Evolutionary conservation across 148 eudicot species (phyloP).

Genomic region (Fagopyrum homotropicum): DNA sequence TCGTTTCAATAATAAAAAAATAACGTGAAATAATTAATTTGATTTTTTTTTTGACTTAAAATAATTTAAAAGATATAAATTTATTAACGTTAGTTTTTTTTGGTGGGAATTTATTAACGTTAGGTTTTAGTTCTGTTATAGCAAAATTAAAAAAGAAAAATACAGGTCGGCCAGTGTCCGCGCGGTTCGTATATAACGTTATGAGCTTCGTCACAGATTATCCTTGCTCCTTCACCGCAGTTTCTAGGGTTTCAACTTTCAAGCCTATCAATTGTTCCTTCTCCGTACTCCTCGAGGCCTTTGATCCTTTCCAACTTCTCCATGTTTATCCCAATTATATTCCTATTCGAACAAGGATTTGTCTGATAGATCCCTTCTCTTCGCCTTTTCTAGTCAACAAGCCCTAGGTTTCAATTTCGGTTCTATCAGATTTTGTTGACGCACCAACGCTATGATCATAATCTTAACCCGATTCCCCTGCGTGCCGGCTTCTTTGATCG

Average conservation of each 20-base stretch:
- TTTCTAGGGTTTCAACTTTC: slow-evolving; percentile 8
- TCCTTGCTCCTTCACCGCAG: not conserved
- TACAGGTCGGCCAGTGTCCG: too few species aligned
- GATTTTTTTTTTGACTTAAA: too few species aligned
- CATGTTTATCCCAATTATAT: not conserved
- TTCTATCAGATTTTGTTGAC: not conserved
- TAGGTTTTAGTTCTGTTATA: too few species aligned
- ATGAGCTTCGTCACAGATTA: not conserved
- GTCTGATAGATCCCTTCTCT: not conserved
- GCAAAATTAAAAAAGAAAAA: too few species aligned
- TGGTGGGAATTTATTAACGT: too few species aligned
- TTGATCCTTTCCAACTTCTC: not conserved
- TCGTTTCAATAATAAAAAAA: too few species aligned
- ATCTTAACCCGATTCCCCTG: slow-evolving; percentile 23
- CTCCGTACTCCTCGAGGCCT: not conserved
- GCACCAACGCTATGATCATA: slow-evolving; percentile 25
- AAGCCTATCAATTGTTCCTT: not conserved
- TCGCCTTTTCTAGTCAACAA: not conserved
- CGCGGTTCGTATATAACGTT: too few species aligned
- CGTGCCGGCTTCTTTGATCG: slow-evolving; percentile 26
- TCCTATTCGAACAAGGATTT: slow-evolving; percentile 10
- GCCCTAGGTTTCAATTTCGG: not conserved
- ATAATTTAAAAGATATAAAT: too few species aligned
- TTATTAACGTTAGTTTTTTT: too few species aligned
- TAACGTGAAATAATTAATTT: too few species aligned